Base-by-base conservation (phyloP, 192 early-diverging fungal species). In the Backusella macrospora region DNA sequence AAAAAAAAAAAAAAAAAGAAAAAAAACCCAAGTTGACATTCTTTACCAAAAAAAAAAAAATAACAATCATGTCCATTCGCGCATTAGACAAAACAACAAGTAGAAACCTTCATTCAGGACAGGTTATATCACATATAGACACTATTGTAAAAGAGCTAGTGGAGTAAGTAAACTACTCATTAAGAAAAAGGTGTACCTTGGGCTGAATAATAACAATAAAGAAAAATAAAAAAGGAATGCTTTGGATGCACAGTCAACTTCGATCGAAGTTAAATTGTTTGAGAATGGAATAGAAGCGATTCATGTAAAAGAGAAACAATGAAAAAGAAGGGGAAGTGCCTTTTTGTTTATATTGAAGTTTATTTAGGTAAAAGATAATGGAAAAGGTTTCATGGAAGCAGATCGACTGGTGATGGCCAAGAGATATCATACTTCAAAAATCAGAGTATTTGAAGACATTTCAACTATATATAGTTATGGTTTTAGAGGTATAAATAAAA, bases 141-240 rank as follows among this genome's bases (percentile, higher is more conserved):
- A 49, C 72, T 21, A 73, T 83, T 40, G 76, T 80, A 14, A 83
- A 83, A 45, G 82, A 83, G 23, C 66, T 83, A 6, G 42, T 83
- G 29, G 82, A 83, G 82, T 80, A 81, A 46, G 69, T 74, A 13
- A 52, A 38, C 15, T 38, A 12, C 9, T 6, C 49, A 9, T 46
- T 7, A 48, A 43, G 42, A 13, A 44, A 67, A 40, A 34, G 29
- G 29, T 34, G 29, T 34, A 34, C 29, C 29, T 34, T 34, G 29
- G 12, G 13, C 2, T 15, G 9, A 23, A 40, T 39, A 13, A 21
- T 62, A 64, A 16, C 37, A 37, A 5, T 23, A 62, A 26, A 5
- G 46, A 40, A 46, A n/a, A 47, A 70, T 42, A 23, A 13, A 69
- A 12, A 52, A 84, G 82, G 52, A 84, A 84, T 74, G 62, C 82